Evolutionary conservation across 495 filamentous ascomycete species (phyloP), one percentile per base, ranked within the genome.

Genomic region (Platismatia glauca): DNA sequence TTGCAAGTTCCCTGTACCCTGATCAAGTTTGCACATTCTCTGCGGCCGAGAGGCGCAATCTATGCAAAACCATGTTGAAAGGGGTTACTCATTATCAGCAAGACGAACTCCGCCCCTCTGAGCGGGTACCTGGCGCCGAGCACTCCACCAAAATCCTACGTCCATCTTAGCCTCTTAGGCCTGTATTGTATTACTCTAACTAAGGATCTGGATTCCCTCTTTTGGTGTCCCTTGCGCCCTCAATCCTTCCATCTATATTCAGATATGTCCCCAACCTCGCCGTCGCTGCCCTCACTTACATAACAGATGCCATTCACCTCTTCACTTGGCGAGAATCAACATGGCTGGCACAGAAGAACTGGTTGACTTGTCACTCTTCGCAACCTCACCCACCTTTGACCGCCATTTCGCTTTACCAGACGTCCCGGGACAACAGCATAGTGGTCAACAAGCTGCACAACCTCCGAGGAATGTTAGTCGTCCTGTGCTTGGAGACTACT

Each of bases 331-430:
- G 43, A 61, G 15, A 31, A 53, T 53, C 56, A 57, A 50, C 4
- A 70, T 70, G 68, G 50, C 65, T 34, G 55, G 34, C 37, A 22
- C 31, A 9, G 66, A 62, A 44, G 67, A 53, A 55, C 43, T 70
- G 7, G 67, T 70, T n/a, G 68, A 70, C 52, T 66, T 70, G 38
- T 70, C 68, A 13, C 52, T 70, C 3, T 70, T 70, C 62, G 64
- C 68, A 22, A 46, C 44, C 7, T 68, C 68, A 22, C 68, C 68
- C 5, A 66, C 64, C 3, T 52, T 63, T 58, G 66, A 68, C 61
- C 50, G 57, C 15, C 55, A 68, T 31, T 63, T 68, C 31, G 37
- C 57, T 38, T 15, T 64, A 44, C 34, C 55, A 12, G 33, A 56
- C 12, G 48, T 31, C n/a, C 22, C 37, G 6, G 46, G 33, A 31